Percentiles rank a stretch among this genome's conserved stretches.
Evolutionary conservation across 192 early-diverging fungal genomes (phyloP).

Genomic region (Coemansia sp.): DNA sequence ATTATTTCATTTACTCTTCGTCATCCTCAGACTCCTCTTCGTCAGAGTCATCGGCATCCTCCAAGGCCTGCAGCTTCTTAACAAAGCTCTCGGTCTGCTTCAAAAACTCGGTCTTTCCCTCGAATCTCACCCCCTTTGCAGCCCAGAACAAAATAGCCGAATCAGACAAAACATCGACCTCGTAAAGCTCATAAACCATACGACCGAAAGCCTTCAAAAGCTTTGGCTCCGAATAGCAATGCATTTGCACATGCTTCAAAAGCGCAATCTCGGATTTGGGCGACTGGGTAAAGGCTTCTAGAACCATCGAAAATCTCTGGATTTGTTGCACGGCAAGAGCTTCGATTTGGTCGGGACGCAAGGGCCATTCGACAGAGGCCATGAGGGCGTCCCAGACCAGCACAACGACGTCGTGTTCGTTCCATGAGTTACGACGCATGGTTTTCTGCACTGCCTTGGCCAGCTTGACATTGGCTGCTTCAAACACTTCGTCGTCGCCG

Average conservation of each 20-base stretch:
- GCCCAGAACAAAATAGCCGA: slow-evolving; percentile 93
- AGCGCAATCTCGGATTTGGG: slow-evolving; percentile 75
- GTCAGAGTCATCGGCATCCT: slow-evolving; percentile 63
- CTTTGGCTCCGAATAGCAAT: slow-evolving; percentile 85
- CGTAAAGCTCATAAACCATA: slow-evolving; percentile 82
- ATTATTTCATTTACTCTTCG: not conserved
- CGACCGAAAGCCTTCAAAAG: slow-evolving; percentile 84
- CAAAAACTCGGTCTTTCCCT: slow-evolving; percentile 86
- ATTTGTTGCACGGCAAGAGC: slow-evolving; percentile 64
- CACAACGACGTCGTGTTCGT: slow-evolving; percentile 71
- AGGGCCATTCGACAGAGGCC: slow-evolving; percentile 73
- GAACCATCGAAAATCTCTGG: slow-evolving; percentile 68
- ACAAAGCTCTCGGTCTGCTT: slow-evolving; percentile 94
- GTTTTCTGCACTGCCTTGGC: slow-evolving; percentile 19
- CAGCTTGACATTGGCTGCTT: slow-evolving; percentile 28
- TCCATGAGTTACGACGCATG: slow-evolving; percentile 59
- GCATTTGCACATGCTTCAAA: slow-evolving; percentile 80
- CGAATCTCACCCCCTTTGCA: slow-evolving; percentile 83
- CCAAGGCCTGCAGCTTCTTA: slow-evolving; percentile 71
- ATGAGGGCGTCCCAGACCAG: slow-evolving; percentile 85
- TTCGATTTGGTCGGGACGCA: slow-evolving; percentile 84
- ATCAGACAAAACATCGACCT: slow-evolving; percentile 87
- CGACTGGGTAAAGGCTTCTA: slow-evolving; percentile 66
- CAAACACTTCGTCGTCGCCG: slow-evolving; percentile 7
- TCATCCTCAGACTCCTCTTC: slow-evolving; percentile 19